Conservation (phyloP, 1,139 yeast genomes). For the Sugiyamaella sp. region DNA sequence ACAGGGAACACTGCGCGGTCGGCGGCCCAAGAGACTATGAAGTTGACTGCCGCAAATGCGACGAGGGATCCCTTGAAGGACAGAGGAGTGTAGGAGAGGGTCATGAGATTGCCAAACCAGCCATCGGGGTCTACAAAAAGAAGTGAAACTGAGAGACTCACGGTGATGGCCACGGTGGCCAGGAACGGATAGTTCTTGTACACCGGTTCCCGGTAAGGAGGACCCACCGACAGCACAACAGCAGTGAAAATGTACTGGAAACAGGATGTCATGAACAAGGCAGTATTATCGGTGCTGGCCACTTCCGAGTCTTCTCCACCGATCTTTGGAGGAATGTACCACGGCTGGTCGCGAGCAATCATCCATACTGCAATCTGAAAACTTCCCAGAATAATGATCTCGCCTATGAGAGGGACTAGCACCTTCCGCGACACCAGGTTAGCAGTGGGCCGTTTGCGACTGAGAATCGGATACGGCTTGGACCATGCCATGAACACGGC, state of each 20-base stretch:
- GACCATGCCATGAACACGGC: slow-evolving; percentile 98
- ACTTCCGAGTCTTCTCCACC: slow-evolving; percentile 84
- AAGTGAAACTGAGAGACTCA: slow-evolving; percentile 46
- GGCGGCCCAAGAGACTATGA: slow-evolving; percentile 51
- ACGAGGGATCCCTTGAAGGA: slow-evolving; percentile 57
- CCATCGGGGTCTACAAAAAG: slow-evolving; percentile 46
- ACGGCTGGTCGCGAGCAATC: slow-evolving; percentile 52
- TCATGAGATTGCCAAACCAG: slow-evolving; percentile 68
- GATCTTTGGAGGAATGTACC: slow-evolving; percentile 83
- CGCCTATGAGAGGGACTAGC: slow-evolving; percentile 74
- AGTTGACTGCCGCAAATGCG: slow-evolving; percentile 53
- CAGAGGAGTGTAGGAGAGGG: slow-evolving; percentile 63
- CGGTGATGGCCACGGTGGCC: slow-evolving; percentile 58
- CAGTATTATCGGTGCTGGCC: slow-evolving; percentile 85
- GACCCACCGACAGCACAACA: slow-evolving; percentile 81
- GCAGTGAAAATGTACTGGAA: slow-evolving; percentile 90
- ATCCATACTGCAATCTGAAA: slow-evolving; percentile 76
- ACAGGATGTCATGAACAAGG: slow-evolving; percentile 75
- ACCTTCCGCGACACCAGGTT: slow-evolving; percentile 89
- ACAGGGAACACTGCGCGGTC: slow-evolving; percentile 45
- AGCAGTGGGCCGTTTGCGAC: slow-evolving; percentile 85
- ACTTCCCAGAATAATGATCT: slow-evolving; percentile 60
- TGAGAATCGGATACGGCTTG: slow-evolving; percentile 65
- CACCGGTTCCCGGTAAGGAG: slow-evolving; percentile 90
- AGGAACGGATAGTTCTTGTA: slow-evolving; percentile 71